A percentile compares a stretch with the other conserved stretches of the same genome.
These are phyloP conservation scores for Sphagnum contortum DNA, from an alignment of 225 moss, liverwort and hornwort species.

Conservation along the genomic window DNA sequence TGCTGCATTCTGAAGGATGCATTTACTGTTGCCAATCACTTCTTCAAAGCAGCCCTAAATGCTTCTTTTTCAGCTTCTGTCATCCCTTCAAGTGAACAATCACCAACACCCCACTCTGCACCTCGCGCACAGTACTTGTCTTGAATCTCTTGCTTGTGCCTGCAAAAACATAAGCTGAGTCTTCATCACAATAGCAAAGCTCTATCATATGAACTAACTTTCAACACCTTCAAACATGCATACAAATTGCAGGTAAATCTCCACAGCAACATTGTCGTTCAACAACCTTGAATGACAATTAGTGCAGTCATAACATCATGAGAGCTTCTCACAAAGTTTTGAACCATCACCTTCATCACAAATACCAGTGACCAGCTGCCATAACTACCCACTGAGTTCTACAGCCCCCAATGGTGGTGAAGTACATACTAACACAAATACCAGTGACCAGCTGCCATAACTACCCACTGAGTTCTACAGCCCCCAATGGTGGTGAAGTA, in stretches of 20 bases:
- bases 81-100: constrained; percentile 75
- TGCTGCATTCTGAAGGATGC: no score
- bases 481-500: no score
- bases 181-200: not conserved
- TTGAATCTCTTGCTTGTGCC: constrained; percentile 91
- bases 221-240: not conserved
- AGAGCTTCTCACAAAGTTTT: not conserved
- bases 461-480: no score
- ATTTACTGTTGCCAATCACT: constrained; percentile 9
- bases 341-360: not conserved
- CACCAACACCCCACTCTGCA: constrained; percentile 98
- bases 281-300: not conserved
- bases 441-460: no score
- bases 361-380: no score
- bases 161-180: constrained; percentile 9
- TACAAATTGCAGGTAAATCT: not conserved
- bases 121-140: constrained; percentile 97
- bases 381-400: no score
- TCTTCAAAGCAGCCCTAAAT: constrained; percentile 65
- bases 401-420: no score
- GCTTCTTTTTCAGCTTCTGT: constrained; percentile 66
- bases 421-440: no score
- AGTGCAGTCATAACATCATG: not conserved
- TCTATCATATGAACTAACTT: not conserved
- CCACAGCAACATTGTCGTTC: no score